Evolutionary conservation across 1,284 basidiomycete genomes (phyloP).

Genomic region (Pseudozyma flocculosa): DNA sequence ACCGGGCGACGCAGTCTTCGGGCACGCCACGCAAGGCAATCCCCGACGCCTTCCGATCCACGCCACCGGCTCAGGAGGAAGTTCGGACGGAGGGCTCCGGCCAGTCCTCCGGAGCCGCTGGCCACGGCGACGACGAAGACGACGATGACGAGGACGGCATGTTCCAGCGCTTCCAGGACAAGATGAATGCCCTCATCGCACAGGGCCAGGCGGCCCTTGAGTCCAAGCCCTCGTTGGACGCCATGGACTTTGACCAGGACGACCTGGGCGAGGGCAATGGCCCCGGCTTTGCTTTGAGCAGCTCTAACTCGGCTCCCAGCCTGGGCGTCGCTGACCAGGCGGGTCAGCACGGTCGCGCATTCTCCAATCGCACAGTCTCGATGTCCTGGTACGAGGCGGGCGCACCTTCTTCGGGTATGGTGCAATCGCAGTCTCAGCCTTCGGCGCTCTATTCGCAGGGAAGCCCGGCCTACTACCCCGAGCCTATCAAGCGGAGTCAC

Average conservation of each 20-base stretch:
- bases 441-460: background rate
- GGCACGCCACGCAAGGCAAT: constrained; percentile 19
- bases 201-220: constrained; percentile 39
- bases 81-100: background rate
- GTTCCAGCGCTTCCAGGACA: constrained; percentile 31
- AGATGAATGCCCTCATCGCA: constrained; percentile 39
- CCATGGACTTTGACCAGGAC: background rate
- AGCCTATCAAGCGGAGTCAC: background rate
- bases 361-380: no score
- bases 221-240: constrained; percentile 11
- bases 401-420: background rate
- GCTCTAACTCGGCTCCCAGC: background rate
- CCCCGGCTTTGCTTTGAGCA: background rate
- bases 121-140: constrained; percentile 8
- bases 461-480: background rate
- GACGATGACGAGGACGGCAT: constrained; percentile 35
- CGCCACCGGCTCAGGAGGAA: no score
- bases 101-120: background rate
- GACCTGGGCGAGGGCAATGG: background rate
- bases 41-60: constrained; percentile 4
- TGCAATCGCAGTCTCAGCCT: background rate
- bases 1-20: constrained; percentile 1
- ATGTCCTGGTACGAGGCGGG: background rate
- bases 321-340: background rate
- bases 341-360: background rate